Base-by-base conservation (phyloP, 805 yeast species). In the Priceomyces carsonii region DNA sequence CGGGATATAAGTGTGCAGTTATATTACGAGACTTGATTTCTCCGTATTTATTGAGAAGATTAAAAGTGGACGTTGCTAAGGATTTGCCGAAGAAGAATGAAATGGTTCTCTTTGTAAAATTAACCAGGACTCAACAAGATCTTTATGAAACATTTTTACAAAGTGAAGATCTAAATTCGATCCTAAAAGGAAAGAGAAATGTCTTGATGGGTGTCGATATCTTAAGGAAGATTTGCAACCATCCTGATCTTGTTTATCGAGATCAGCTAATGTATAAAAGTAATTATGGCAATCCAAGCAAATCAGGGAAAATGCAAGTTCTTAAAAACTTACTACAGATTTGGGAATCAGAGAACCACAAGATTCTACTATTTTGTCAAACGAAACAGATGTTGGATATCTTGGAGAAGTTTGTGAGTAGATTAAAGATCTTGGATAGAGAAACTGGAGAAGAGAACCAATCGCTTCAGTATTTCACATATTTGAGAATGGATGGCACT, bases 1-100 rank as follows among this genome's bases (percentile, higher is more conserved):
- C 97, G 1, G 96, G 97, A 2, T 90, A 87, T 54, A 88, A 88
- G 55, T 93, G 98, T 65, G 99, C 99, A 0, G 93, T 90, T 4
- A 82, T 91, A 2, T 63, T 93, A 34, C 70, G 95, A 33, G 95
- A 93, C 49, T 61, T 91, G 46, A 87, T 93, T 8, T 79, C 95
- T 3, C 99, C 99, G 0, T 93, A 89, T 57, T 62, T 93, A 35
- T 62, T 93, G 31, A 67, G 99, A 45, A 68, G 99, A 32, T 80
- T 93, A 57, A 93, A 93, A 57, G 77, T 82, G 8, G 99, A 93
- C 54, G 99, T 93, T 14, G 99, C 99, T 0, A 82, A 86, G 38
- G 99, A 93, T 54, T 61, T 93, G 30, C 99, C 99, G 0, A 79
- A 88, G 42, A 93, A 93, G 60, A 82, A 82, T 33, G 99, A 93